Evolutionary conservation across 1,284 basidiomycete species (phyloP).

Genomic region (Pyrrhoderma noxium): DNA sequence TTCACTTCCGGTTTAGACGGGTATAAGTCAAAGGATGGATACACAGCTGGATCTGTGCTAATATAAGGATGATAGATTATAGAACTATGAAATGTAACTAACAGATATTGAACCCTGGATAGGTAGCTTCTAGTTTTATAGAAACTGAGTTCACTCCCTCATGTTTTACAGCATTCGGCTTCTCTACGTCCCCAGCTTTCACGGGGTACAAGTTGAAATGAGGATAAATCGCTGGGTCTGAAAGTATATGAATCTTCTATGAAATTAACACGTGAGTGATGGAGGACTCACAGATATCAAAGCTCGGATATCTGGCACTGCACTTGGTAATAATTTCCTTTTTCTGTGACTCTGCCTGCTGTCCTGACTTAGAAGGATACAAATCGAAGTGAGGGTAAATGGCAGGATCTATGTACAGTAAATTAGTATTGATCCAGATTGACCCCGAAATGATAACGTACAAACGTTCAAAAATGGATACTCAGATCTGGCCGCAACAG

Average conservation of each 20-base stretch:
- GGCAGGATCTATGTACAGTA: slow-evolving; percentile 14
- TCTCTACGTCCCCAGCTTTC: too few relatives aligned
- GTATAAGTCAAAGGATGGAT: slow-evolving; percentile 32
- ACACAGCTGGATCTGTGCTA: slow-evolving; percentile 27
- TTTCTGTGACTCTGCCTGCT: background rate
- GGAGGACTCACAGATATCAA: slow-evolving; percentile 29
- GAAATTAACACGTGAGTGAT: background rate
- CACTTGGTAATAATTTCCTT: slow-evolving; percentile 6
- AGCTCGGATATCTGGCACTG: slow-evolving; percentile 26
- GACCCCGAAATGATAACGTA: slow-evolving; percentile 13
- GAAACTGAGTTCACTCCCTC: background rate
- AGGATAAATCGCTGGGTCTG: slow-evolving; percentile 28
- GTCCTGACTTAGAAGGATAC: slow-evolving; percentile 5
- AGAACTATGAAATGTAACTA: slow-evolving; percentile 2
- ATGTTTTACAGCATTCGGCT: background rate
- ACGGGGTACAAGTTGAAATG: slow-evolving; percentile 24
- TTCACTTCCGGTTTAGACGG: slow-evolving; percentile 19
- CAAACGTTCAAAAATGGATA: slow-evolving; percentile 26
- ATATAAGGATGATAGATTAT: background rate
- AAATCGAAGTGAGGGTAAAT: slow-evolving; percentile 19
- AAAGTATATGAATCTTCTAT: background rate
- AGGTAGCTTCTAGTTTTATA: slow-evolving; percentile 11
- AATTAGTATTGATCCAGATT: background rate
- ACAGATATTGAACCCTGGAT: slow-evolving; percentile 26
- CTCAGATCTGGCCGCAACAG: slow-evolving; percentile 12